phyloP scores from a whole-genome alignment of 495 filamentous ascomycete genomes.

The Podospora conica region DNA sequence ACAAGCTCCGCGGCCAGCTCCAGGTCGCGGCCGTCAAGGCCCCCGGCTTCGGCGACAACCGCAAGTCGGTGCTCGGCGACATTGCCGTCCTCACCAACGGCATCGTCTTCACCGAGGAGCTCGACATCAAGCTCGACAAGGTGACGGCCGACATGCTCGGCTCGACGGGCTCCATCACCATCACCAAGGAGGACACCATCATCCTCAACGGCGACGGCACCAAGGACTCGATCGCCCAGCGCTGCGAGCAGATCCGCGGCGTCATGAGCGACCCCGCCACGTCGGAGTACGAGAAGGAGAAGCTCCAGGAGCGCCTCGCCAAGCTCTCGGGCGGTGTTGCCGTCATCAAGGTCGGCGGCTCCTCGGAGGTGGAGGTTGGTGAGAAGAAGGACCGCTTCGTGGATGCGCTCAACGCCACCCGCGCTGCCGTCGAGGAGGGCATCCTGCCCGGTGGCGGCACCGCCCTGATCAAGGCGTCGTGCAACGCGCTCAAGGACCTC shows the following conservation, averaged over 20 bases:
- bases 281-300: conserved; percentile 99
- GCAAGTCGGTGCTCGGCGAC: conserved; percentile 98
- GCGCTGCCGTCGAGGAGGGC: conserved; percentile 96
- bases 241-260: conserved; percentile 97
- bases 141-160: conserved; percentile 92
- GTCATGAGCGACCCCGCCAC: conserved; percentile 90
- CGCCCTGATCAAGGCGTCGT: conserved; percentile 92
- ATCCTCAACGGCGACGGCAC: conserved; percentile 94
- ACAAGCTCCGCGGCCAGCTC: conserved; percentile 99
- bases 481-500: conserved; percentile 73
- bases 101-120: conserved; percentile 95
- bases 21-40: conserved; percentile 99
- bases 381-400: conserved; percentile 99
- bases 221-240: conserved; percentile 90
- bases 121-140: conserved; percentile 98
- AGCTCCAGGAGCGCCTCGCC: conserved; percentile 97
- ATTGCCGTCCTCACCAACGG: conserved; percentile 91
- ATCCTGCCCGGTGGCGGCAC: conserved; percentile 98
- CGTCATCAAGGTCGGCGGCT: conserved; percentile 97
- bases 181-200: conserved; percentile 99
- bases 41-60: conserved; percentile 98
- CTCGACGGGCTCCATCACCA: conserved; percentile 95
- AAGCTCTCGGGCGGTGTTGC: conserved; percentile 99
- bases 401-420: conserved; percentile 95
- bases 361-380: conserved; percentile 95